Evolutionary conservation across 345 rosid species (phyloP).

Genomic region (Gossypium bickii): DNA sequence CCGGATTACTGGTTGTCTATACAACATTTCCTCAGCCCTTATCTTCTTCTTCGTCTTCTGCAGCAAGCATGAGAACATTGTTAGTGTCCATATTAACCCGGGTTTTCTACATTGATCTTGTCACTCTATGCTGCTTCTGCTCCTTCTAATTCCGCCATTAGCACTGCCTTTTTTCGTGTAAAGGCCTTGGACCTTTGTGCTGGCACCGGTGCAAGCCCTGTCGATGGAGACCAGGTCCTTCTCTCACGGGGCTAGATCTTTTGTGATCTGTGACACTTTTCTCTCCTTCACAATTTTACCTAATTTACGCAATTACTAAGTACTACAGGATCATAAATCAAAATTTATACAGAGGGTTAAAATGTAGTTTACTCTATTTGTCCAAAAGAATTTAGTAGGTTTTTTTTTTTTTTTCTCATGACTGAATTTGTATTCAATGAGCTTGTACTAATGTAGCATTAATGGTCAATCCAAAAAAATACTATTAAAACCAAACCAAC

Average conservation of each 20-base stretch:
- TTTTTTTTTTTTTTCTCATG: too few relatives aligned
- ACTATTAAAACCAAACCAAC: too few relatives aligned
- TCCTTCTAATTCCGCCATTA: conserved; percentile 10
- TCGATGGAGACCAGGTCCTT: conserved; percentile 58
- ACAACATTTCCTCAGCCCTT: conserved; percentile 17
- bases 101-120: conserved; percentile 12
- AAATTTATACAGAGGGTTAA: too few relatives aligned
- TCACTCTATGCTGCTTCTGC: conserved; percentile 1
- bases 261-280: too few relatives aligned
- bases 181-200: conserved; percentile 61
- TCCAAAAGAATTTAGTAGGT: too few relatives aligned
- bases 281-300: neutral
- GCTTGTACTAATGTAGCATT: too few relatives aligned
- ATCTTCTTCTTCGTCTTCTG: conserved; percentile 11
- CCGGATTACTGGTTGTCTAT: conserved; percentile 13
- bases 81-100: conserved; percentile 20
- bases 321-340: too few relatives aligned
- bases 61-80: conserved; percentile 26
- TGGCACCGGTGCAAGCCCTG: conserved; percentile 54
- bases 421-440: too few relatives aligned
- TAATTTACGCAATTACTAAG: neutral
- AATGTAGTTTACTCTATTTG: too few relatives aligned
- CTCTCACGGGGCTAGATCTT: too few relatives aligned
- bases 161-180: conserved; percentile 58
- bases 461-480: too few relatives aligned